phyloP scores from a whole-genome alignment of 495 filamentous ascomycete genomes.

The Annulohypoxylon bovei region DNA sequence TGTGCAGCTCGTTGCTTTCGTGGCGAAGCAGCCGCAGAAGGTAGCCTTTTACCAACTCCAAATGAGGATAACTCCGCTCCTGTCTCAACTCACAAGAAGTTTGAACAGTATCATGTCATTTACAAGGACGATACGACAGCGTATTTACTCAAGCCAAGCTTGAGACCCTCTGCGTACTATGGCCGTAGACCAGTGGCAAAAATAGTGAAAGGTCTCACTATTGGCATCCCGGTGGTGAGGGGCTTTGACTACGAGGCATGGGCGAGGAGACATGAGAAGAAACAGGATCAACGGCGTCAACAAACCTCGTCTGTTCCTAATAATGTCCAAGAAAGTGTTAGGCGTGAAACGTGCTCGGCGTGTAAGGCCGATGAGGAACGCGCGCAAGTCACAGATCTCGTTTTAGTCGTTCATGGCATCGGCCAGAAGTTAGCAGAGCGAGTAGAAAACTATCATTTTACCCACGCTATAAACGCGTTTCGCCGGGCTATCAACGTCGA shows the following conservation, averaged over 20 bases:
- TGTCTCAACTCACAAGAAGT: conserved; percentile 55
- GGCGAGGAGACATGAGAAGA: conserved; percentile 73
- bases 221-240: conserved; percentile 87
- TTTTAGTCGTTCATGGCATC: conserved; percentile 93
- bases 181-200: conserved; percentile 79
- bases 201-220: conserved; percentile 81
- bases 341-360: conserved; percentile 56
- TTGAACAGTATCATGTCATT: conserved; percentile 78
- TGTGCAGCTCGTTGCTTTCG: conserved; percentile 64
- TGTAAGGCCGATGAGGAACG: conserved; percentile 68
- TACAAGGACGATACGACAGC: conserved; percentile 80
- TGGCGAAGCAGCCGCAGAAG: conserved; percentile 65
- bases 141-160: conserved; percentile 80
- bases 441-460: conserved; percentile 96
- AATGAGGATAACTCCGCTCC: conserved; percentile 49
- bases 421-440: conserved; percentile 96
- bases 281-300: conserved; percentile 44
- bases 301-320: conserved; percentile 44
- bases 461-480: conserved; percentile 91
- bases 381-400: conserved; percentile 82
- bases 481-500: conserved; percentile 89
- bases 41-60: conserved; percentile 54
- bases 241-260: conserved; percentile 83
- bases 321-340: conserved; percentile 40
- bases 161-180: conserved; percentile 83